Conservation (phyloP, 352 stramenopile genomes). For the Elongisporangium prolatum region DNA sequence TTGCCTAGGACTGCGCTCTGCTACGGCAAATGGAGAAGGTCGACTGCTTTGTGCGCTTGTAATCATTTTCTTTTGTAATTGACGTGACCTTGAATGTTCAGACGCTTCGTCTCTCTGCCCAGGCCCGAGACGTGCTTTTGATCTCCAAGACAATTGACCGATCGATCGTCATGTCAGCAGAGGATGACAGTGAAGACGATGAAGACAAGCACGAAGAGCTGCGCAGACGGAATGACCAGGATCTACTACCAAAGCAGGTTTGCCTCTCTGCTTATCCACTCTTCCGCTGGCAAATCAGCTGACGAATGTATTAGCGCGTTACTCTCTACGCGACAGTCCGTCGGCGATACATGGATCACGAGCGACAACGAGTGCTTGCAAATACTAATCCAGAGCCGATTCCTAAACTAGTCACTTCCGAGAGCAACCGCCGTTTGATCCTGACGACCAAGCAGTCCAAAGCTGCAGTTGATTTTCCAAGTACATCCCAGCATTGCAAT, state of each 20-base stretch:
- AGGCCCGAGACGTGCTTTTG: slow-evolving; percentile 38
- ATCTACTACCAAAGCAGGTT: slow-evolving; percentile 12
- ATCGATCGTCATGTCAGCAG: slow-evolving; percentile 1
- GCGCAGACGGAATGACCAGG: slow-evolving; percentile 1
- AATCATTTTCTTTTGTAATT: background rate
- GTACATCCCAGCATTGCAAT: background rate
- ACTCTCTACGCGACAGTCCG: slow-evolving; percentile 46
- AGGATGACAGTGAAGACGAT: background rate
- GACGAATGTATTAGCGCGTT: slow-evolving; percentile 23
- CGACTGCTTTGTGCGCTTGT: background rate
- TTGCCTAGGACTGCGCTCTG: slow-evolving; percentile 22
- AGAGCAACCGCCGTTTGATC: background rate
- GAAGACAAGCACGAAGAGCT: background rate
- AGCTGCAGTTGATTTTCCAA: slow-evolving; percentile 3
- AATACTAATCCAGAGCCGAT: slow-evolving; percentile 2
- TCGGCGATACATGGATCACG: slow-evolving; percentile 55
- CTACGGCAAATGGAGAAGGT: slow-evolving; percentile 36
- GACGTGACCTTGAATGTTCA: slow-evolving; percentile 5
- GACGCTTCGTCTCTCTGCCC: slow-evolving; percentile 25
- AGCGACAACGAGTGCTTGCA: slow-evolving; percentile 21
- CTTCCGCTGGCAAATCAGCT: slow-evolving; percentile 10
- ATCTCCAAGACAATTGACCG: slow-evolving; percentile 10
- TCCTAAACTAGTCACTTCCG: slow-evolving; percentile 8
- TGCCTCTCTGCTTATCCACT: slow-evolving; percentile 9
- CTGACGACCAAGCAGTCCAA: background rate